Evolutionary conservation across 257 asterid species (phyloP), one percentile per base, ranked within the genome.

Genomic region (Echites panduratus): DNA sequence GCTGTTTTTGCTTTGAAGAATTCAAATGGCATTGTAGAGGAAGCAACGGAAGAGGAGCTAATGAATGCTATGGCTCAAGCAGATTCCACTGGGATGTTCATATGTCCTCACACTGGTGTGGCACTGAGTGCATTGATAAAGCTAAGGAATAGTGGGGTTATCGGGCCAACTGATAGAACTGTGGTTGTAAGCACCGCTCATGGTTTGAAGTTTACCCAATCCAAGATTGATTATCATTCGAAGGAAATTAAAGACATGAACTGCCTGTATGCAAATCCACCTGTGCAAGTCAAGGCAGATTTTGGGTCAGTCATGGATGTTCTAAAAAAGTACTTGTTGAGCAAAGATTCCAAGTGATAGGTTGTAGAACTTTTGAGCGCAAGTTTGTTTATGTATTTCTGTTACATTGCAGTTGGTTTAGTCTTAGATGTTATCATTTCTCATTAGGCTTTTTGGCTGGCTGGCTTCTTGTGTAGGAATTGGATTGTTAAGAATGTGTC

Each of bases 281-380:
- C 77, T 32, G 77, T 73, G 53, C 64, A 64, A 26, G 77, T 73
- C 40, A 50, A 47, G 43, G 71, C 77, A 27, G 96, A 91, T 79
- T 91, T 88, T 68, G 97, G 96, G 32, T 87, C 96, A 9, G 96
- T 91, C 64, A 91, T 91, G 97, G 97, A 91, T 83, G 97, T 91
- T 63, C 84, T 91, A 56, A 84, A 87, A 86, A 88, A 80, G 77
- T 87, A 89, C 83, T 71, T 91, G 80, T 78, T 79, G 73, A 84
- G 84, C 83, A 77, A 91, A 63, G 84, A 89, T 22, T 78, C 94
- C 65, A 84, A 81, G 80, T 38, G 68, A 63, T 7, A 24, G 32
- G 12, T 57, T 4, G 10, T 24, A 32, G 48, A 63, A 19, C 24
- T 63, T 63, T 38, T 35, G 68, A 63, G 48, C 68, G 1, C 72